A percentile compares a stretch with the other conserved stretches of the same genome.
phyloP scores from a whole-genome alignment of 768 basidiomycete genomes.

The Trametopsis cervina region DNA sequence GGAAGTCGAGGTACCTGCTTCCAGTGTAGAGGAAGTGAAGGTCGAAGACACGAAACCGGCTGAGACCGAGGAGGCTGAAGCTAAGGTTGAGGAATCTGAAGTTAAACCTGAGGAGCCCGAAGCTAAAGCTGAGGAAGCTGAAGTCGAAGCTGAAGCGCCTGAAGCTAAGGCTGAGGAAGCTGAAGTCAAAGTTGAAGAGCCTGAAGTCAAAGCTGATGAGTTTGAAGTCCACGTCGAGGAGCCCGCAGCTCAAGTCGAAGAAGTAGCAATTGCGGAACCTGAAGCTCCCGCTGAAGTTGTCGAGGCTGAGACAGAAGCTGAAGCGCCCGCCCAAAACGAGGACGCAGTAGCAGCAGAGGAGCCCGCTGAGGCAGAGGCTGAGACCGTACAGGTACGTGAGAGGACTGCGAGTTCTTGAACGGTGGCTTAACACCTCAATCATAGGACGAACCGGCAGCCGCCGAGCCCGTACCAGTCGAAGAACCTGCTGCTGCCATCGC shows the following conservation, averaged over 20 bases:
- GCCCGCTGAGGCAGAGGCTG: not conserved
- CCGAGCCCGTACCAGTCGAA: not conserved
- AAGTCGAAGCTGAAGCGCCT: not conserved
- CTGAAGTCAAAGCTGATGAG: not conserved
- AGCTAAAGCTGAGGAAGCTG: not conserved
- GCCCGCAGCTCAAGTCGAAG: not conserved
- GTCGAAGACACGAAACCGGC: not conserved
- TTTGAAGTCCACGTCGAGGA: not conserved
- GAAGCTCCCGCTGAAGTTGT: not conserved
- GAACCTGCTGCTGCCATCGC: constrained; percentile 1
- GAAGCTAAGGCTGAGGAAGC: not conserved
- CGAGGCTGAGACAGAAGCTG: not conserved
- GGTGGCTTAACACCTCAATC: not conserved
- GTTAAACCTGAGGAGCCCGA: not conserved
- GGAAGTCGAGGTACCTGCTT: not conserved
- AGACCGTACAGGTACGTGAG: not conserved
- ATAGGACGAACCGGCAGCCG: not conserved
- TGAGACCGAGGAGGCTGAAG: not conserved
- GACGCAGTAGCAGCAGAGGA: constrained; percentile 1
- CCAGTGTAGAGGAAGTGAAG: not conserved
- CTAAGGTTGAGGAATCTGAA: constrained; percentile 4
- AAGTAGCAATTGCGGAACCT: not conserved
- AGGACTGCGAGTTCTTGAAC: not conserved
- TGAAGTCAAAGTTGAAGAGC: not conserved
- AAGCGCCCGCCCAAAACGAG: not conserved